Conservation (phyloP, 169 alveolate genomes). For the Cryptosporidium viatorum region DNA sequence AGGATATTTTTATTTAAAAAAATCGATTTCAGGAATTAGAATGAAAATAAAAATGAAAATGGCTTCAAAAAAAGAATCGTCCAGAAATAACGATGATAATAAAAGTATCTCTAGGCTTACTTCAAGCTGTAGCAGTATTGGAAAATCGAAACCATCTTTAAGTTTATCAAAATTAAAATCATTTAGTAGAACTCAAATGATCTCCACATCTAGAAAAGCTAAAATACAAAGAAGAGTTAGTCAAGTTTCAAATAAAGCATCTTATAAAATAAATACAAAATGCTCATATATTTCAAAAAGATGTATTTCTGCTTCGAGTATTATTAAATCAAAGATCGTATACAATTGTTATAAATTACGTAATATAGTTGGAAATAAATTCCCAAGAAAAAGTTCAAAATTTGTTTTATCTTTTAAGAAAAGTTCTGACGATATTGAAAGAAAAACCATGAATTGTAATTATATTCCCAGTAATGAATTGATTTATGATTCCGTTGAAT, state of each 20-base stretch:
- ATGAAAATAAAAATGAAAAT: conserved; percentile 1
- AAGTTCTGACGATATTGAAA: conserved; percentile 14
- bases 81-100: background rate
- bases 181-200: background rate
- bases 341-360: conserved; percentile 43
- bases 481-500: conserved; percentile 47
- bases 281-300: conserved; percentile 24
- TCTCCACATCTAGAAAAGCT: conserved; percentile 14
- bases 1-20: background rate
- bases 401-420: conserved; percentile 47
- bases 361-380: conserved; percentile 36
- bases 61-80: background rate
- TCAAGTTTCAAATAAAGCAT: background rate
- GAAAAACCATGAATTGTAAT: conserved; percentile 37
- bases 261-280: background rate
- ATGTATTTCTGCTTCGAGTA: background rate
- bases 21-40: background rate
- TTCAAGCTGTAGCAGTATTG: conserved; percentile 8
- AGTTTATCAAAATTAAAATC: conserved; percentile 12
- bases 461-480: background rate
- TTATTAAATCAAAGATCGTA: conserved; percentile 19
- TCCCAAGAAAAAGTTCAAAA: conserved; percentile 47
- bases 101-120: background rate
- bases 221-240: background rate
- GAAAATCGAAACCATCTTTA: background rate